phyloP scores from a whole-genome alignment of 2,329 filamentous ascomycete species.

The Penicillium decumbens region DNA sequence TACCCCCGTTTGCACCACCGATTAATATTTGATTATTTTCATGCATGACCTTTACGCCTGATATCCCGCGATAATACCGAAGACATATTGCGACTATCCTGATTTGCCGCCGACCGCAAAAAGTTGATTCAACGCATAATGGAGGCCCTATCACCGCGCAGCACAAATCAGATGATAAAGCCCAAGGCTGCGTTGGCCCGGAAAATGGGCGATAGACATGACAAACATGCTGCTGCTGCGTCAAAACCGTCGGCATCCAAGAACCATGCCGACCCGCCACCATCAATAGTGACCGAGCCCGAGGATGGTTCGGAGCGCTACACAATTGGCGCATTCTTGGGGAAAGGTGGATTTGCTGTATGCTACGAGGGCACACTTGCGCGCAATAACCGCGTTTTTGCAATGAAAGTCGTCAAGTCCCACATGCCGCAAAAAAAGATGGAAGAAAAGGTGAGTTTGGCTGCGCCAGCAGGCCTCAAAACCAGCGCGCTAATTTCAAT shows the following conservation, averaged over 20 bases:
- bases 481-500: slow-evolving; percentile 5
- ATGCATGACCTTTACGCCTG: slow-evolving; percentile 18
- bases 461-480: no score
- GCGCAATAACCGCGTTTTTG: slow-evolving; percentile 44
- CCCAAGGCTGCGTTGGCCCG: slow-evolving; percentile 39
- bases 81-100: slow-evolving; percentile 3
- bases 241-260: slow-evolving; percentile 36
- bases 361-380: slow-evolving; percentile 47
- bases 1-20: slow-evolving; percentile 17
- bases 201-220: slow-evolving; percentile 38
- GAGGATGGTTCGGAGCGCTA: slow-evolving; percentile 45
- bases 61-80: slow-evolving; percentile 1
- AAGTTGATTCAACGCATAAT: slow-evolving; percentile 27
- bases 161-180: slow-evolving; percentile 45
- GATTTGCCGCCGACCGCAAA: not conserved
- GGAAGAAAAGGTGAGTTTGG: slow-evolving; percentile 45
- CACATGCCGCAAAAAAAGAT: slow-evolving; percentile 50
- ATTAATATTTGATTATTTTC: slow-evolving; percentile 10
- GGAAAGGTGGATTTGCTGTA: slow-evolving; percentile 50
- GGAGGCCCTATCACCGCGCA: slow-evolving; percentile 48
- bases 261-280: slow-evolving; percentile 46
- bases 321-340: slow-evolving; percentile 44
- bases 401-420: slow-evolving; percentile 50
- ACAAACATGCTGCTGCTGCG: slow-evolving; percentile 20
- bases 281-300: slow-evolving; percentile 43